Conservation (phyloP, 2,329 filamentous ascomycete species). For the Alternaria sp. region DNA sequence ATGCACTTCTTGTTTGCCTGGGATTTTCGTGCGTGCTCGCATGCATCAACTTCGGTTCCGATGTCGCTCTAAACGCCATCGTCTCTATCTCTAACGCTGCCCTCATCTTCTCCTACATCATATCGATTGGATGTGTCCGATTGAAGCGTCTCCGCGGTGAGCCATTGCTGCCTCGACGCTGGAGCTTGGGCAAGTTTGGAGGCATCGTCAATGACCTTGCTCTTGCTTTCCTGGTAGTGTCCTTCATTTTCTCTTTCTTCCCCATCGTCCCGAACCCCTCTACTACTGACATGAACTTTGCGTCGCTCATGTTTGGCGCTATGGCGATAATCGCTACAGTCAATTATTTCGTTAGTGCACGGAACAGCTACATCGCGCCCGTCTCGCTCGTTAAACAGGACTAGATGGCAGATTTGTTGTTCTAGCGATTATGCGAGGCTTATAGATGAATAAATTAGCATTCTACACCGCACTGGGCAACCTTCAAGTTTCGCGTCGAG, state of each 20-base stretch:
- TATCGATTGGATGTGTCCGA: slow-evolving; percentile 43
- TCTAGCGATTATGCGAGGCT: neutral
- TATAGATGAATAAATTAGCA: neutral
- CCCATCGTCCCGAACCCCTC: slow-evolving; percentile 35
- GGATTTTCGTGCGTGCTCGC: slow-evolving; percentile 49
- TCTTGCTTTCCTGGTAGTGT: slow-evolving; percentile 45
- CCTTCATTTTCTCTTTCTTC: slow-evolving; percentile 55
- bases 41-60: slow-evolving; percentile 55
- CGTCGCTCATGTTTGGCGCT: slow-evolving; percentile 52
- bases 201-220: slow-evolving; percentile 48
- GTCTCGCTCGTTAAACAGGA: slow-evolving; percentile 23
- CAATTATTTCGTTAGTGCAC: slow-evolving; percentile 25
- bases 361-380: slow-evolving; percentile 22
- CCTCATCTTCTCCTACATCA: slow-evolving; percentile 43
- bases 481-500: neutral
- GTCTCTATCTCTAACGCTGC: slow-evolving; percentile 45
- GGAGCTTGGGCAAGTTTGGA: slow-evolving; percentile 51
- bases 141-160: slow-evolving; percentile 35
- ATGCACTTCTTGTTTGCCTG: slow-evolving; percentile 39
- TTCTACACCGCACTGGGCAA: neutral
- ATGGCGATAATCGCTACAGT: slow-evolving; percentile 20
- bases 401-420: neutral
- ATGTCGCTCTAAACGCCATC: slow-evolving; percentile 53
- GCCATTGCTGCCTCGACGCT: slow-evolving; percentile 39
- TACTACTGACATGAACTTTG: slow-evolving; percentile 57